Evolutionary conservation across 2,329 filamentous ascomycete species (phyloP), one percentile per base, ranked within the genome.

Genomic region (Shiraia bambusicola): DNA sequence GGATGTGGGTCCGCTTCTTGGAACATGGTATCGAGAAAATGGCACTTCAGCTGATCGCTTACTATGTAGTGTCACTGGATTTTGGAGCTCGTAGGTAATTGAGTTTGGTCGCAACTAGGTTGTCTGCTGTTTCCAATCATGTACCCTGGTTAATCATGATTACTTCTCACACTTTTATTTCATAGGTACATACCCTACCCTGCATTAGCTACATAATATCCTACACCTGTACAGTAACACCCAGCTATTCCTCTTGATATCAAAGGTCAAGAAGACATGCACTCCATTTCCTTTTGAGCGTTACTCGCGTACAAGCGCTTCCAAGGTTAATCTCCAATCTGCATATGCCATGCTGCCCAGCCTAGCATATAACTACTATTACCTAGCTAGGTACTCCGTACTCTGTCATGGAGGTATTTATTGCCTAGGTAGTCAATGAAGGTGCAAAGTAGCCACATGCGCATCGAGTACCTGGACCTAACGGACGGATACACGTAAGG

Each of bases 331-430:
- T 39, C 47, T 34, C 31, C 37, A 42, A 41, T 41, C 33, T 25
- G 42, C 37, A 50, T 58, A 65, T 65, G 62, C 57, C 53, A 54
- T 67, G 62, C 63, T 65, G 61, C 63, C 64, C 61, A 65, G 60
- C 59, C 57, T 48, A 54, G 52, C 52, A 22, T 34, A 12, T 31
- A 38, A 12, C 33, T 34, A 52, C n/a, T n/a, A n/a, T n/a, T n/a
- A n/a, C n/a, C n/a, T n/a, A n/a, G n/a, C n/a, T n/a, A n/a, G n/a
- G n/a, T n/a, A n/a, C n/a, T n/a, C n/a, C n/a, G n/a, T n/a, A n/a
- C 43, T 40, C 50, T 50, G 36, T 39, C 43, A 42, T 40, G 34
- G 52, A 35, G 36, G n/a, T n/a, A n/a, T n/a, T n/a, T n/a, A n/a
- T n/a, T n/a, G n/a, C n/a, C n/a, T n/a, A n/a, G n/a, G 50, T 54